Evolutionary conservation across 352 stramenopile species (phyloP).

Genomic region (Phytophthora citricola): DNA sequence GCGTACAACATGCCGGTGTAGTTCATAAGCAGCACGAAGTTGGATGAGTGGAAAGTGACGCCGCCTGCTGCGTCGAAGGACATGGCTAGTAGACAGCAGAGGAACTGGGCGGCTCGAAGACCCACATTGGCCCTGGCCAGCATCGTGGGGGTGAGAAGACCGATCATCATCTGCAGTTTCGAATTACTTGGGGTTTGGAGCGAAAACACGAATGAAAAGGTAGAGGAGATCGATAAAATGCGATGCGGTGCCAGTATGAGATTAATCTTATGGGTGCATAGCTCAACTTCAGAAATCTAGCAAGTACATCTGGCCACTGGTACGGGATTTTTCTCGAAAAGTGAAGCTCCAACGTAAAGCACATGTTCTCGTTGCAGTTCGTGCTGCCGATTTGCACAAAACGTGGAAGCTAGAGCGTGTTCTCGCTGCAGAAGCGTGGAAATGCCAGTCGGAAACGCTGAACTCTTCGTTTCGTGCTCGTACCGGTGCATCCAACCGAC

Average conservation of each 20-base stretch:
- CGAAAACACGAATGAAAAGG: constrained; percentile 20
- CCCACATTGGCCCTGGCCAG: constrained; percentile 29
- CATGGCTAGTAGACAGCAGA: constrained; percentile 60
- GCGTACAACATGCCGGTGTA: constrained; percentile 72
- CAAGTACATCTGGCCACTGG: constrained; percentile 7
- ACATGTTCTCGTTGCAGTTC: constrained; percentile 12
- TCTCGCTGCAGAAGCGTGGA: constrained; percentile 6
- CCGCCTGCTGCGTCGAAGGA: constrained; percentile 44
- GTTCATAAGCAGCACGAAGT: constrained; percentile 61
- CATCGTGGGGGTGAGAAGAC: constrained; percentile 19
- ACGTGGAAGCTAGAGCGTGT: not conserved
- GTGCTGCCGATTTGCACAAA: not conserved
- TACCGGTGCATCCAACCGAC: constrained; percentile 2
- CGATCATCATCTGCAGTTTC: constrained; percentile 19
- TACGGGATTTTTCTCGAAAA: constrained; percentile 10
- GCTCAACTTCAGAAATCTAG: constrained; percentile 18
- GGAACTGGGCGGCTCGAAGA: constrained; percentile 46
- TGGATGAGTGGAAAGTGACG: constrained; percentile 45
- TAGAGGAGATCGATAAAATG: not conserved
- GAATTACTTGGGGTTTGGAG: not conserved
- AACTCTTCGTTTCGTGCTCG: constrained; percentile 18
- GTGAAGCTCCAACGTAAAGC: constrained; percentile 6
- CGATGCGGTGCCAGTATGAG: constrained; percentile 3
- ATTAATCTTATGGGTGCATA: too few species aligned
- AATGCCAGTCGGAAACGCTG: constrained; percentile 6